Evolutionary conservation across 768 basidiomycete genomes (phyloP), one percentile per base, ranked within the genome.

Genomic region (Austroboletus eburneus): DNA sequence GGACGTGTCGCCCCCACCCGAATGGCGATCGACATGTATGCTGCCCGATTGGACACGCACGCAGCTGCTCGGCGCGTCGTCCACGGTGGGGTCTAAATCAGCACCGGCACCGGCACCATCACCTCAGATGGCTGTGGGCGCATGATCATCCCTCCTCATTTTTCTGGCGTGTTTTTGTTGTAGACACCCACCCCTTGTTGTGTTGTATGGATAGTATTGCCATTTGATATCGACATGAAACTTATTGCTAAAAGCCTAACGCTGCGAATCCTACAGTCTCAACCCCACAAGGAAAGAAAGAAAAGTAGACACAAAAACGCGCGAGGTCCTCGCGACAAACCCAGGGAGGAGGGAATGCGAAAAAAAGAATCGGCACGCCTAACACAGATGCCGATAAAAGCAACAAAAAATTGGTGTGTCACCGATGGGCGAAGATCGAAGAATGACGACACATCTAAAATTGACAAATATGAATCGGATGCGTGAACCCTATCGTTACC

Each of bases 21-120:
- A 66, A 23, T 65, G 67, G 32, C 48, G 56, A 10, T 59, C 70
- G 7, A 68, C 60, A 38, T 76, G 68, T 51, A 68, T 85, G 39
- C 65, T 91, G 29, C 90, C 90, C 4, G 90, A 92, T 65, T 92
- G 90, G 90, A 90, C 90, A 21, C 74, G 81, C 47, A 70, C 72
- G 10, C 75, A 80, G 5, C 68, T 91, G 1, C 52, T 57, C 4
- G 87, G 85, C 25, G 87, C 89, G 16, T 84, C 85, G 3, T 63
- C 78, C 21, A 83, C 79, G n/a, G 38, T 58, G 32, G 36, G 56
- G 22, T 24, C 53, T 17, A 59, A 45, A 27, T 45, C 24, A 3
- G 56, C 32, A 32, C 30, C 30, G 13, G 5, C 30, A 14, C 30
- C 30, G 30, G 13, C 30, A 5, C 27, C 55, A 4, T 51, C 61